These are phyloP conservation scores for Emericellopsis terricola DNA, from an alignment of 495 filamentous ascomycete species.

Conservation along the genomic window DNA sequence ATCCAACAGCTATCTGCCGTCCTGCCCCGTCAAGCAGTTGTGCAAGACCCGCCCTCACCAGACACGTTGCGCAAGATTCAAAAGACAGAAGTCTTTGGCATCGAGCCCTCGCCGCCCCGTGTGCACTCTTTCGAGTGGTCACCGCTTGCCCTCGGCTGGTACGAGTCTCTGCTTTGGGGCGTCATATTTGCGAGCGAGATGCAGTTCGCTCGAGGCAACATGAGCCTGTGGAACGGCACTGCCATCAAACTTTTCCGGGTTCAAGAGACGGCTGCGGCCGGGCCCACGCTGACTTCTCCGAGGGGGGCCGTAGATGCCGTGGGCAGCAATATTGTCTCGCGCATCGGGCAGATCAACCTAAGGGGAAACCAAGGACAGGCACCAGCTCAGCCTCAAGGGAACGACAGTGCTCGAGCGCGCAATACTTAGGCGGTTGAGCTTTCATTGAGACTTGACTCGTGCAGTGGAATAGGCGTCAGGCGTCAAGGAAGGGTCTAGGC, in stretches of 20 bases:
- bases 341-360: slow-evolving; percentile 62
- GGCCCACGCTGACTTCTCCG: slow-evolving; percentile 65
- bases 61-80: slow-evolving; percentile 19
- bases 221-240: slow-evolving; percentile 94
- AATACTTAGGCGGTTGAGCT: too few relatives aligned
- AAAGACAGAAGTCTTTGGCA: slow-evolving; percentile 28
- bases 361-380: slow-evolving; percentile 11
- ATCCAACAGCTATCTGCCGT: slow-evolving; percentile 42
- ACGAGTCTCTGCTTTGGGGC: slow-evolving; percentile 88
- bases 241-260: slow-evolving; percentile 76
- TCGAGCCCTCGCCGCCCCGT: slow-evolving; percentile 59
- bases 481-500: too few relatives aligned
- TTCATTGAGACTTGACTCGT: too few relatives aligned
- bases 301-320: slow-evolving; percentile 92
- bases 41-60: slow-evolving; percentile 14
- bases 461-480: too few relatives aligned
- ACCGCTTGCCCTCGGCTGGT: slow-evolving; percentile 83
- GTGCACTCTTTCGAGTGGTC: slow-evolving; percentile 95
- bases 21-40: slow-evolving; percentile 21
- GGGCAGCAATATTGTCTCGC: slow-evolving; percentile 73
- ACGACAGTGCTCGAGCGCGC: too few relatives aligned
- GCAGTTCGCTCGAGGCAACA: slow-evolving; percentile 68
- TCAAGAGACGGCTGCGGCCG: slow-evolving; percentile 62
- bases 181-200: slow-evolving; percentile 86
- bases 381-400: not conserved